phyloP scores from a whole-genome alignment of 176 grass and related monocot species.

The Ananas comosus region DNA sequence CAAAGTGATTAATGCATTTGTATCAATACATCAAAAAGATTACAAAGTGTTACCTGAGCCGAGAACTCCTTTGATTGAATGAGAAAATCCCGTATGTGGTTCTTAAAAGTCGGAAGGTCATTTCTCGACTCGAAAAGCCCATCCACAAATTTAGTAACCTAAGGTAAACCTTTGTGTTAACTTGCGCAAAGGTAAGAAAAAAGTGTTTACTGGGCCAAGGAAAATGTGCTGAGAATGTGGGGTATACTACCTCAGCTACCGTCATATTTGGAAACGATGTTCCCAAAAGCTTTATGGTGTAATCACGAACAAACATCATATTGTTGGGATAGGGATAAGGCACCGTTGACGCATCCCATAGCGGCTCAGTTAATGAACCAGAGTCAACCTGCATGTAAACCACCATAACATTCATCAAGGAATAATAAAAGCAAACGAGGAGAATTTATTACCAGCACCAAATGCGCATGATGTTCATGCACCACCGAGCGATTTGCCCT shows the following conservation, averaged over 20 bases:
- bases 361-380: conserved; percentile 62
- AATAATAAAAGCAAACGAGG: not conserved
- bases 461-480: too few relatives aligned
- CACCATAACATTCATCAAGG: conserved; percentile 9
- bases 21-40: not conserved
- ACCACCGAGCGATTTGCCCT: too few relatives aligned
- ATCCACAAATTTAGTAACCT: conserved; percentile 93
- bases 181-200: not conserved
- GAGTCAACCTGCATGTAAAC: conserved; percentile 65
- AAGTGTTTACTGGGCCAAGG: not conserved
- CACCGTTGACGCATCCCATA: conserved; percentile 72
- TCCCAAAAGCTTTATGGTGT: conserved; percentile 89
- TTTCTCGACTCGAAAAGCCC: conserved; percentile 77
- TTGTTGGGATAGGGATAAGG: conserved; percentile 77
- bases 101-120: conserved; percentile 88
- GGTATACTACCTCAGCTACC: conserved; percentile 42
- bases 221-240: not conserved
- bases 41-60: conserved; percentile 46
- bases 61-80: conserved; percentile 99
- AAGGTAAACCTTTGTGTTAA: not conserved
- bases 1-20: not conserved
- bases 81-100: conserved; percentile 93
- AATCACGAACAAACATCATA: conserved; percentile 85
- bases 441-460: too few relatives aligned
- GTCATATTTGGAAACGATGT: conserved; percentile 99